Conservation (phyloP, 345 rosid species). For the Eucalyptus dawsonii region DNA sequence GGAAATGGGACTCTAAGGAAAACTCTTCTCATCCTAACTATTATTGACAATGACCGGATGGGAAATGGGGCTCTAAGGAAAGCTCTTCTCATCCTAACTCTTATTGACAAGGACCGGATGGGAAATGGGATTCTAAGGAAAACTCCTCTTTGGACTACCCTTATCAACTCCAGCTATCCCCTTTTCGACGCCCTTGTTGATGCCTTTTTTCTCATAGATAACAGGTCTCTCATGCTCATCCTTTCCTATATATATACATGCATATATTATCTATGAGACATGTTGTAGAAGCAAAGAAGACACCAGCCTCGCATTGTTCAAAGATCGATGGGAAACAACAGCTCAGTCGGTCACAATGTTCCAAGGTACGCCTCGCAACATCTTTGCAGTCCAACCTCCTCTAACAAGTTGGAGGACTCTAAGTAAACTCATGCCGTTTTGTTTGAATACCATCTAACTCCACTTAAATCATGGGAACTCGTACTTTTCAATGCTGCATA, state of each 20-base stretch:
- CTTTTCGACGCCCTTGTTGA: too few relatives aligned
- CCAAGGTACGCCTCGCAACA: fast-evolving
- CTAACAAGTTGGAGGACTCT: background rate
- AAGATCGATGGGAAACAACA: background rate
- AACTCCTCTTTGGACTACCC: too few relatives aligned
- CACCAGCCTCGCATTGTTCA: fast-evolving
- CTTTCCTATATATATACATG: too few relatives aligned
- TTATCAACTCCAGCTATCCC: too few relatives aligned
- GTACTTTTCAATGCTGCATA: background rate
- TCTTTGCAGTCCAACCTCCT: background rate
- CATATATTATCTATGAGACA: background rate
- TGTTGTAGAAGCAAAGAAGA: background rate
- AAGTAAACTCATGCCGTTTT: fast-evolving
- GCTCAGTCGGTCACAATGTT: fast-evolving
- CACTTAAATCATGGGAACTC: background rate
- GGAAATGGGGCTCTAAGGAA: too few relatives aligned
- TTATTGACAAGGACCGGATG: too few relatives aligned
- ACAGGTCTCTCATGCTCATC: fast-evolving
- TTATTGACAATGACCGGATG: too few relatives aligned
- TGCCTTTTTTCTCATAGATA: too few relatives aligned
- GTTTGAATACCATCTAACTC: background rate
- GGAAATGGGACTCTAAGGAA: too few relatives aligned
- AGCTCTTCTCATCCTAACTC: too few relatives aligned
- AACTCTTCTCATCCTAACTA: too few relatives aligned
- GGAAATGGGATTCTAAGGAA: too few relatives aligned